Conservation (phyloP, 768 basidiomycete genomes). For the Dioszegia crocea region DNA sequence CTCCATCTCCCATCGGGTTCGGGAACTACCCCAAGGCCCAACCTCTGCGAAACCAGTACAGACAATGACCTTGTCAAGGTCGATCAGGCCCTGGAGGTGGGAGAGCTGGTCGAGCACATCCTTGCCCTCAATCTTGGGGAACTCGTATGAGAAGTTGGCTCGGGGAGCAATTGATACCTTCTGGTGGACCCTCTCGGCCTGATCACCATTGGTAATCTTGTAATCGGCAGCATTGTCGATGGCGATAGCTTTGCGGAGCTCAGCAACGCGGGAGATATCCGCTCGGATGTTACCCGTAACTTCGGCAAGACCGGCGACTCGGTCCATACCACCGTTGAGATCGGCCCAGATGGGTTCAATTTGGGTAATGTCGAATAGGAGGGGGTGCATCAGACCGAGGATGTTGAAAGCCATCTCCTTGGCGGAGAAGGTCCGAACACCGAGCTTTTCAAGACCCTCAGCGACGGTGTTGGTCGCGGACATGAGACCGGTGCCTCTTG, state of each 20-base stretch:
- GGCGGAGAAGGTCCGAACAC: slow-evolving; percentile 95
- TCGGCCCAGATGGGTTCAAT: slow-evolving; percentile 99
- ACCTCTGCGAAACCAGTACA: slow-evolving; percentile 96
- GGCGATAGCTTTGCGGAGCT: slow-evolving; percentile 86
- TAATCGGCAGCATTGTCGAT: slow-evolving; percentile 95
- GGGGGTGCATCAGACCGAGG: slow-evolving; percentile 96
- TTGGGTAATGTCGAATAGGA: slow-evolving; percentile 98
- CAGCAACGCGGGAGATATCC: slow-evolving; percentile 76
- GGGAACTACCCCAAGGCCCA: slow-evolving; percentile 95
- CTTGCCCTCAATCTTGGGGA: slow-evolving; percentile 73
- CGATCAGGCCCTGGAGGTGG: slow-evolving; percentile 79
- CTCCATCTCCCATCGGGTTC: slow-evolving; percentile 99
- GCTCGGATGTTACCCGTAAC: slow-evolving; percentile 81
- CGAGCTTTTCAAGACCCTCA: slow-evolving; percentile 84
- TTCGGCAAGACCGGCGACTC: slow-evolving; percentile 87
- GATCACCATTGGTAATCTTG: slow-evolving; percentile 80
- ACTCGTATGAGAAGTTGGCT: slow-evolving; percentile 95
- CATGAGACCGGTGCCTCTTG: slow-evolving; percentile 97
- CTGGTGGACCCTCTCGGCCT: slow-evolving; percentile 87
- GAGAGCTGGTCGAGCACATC: slow-evolving; percentile 68
- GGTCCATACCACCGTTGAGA: slow-evolving; percentile 96
- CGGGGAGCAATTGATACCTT: slow-evolving; percentile 89
- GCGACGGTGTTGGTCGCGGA: slow-evolving; percentile 89
- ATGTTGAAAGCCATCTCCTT: slow-evolving; percentile 99
- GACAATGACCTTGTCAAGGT: slow-evolving; percentile 92